Base-by-base conservation (phyloP, 805 yeast genomes). In the Candida gorgasii region DNA sequence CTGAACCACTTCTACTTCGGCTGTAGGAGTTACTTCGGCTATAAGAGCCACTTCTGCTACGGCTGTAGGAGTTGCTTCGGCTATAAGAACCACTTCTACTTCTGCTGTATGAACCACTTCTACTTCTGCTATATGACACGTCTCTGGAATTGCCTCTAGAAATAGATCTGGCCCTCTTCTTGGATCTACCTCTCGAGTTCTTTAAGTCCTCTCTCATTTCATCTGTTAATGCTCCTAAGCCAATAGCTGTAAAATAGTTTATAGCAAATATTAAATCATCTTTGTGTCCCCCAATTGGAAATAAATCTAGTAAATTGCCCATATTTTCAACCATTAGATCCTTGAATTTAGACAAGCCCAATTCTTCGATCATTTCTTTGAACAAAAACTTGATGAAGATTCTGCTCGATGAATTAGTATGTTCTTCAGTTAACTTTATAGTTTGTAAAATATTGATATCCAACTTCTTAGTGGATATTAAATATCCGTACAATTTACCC, bases 191-290 rank as follows among this genome's bases (percentile, higher is more conserved):
- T 33, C 48, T 36, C 6, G 42, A 32, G 12, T 42, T 19, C 28
- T 30, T 37, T 44, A 82, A 59, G 12, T 64, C 69, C 4, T 68
- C 74, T 63, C 98, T 77, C 95, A 90, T 85, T 1, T 68, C 76
- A 28, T 88, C 96, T 0, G 98, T 90, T 44, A 92, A 59, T 2
- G 76, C 73, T 34, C 97, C 97, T 37, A 92, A 60, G 0, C 95
- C 95, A 47, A 92, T 89, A 1, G 97, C 97, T 0, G 97, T 92
- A 62, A 92, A 92, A 59, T 75, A 92, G 57, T 92, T 92, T 57
- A 89, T 89, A 1, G 95, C 76, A 58, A 90, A 92, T 45, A 92
- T 70, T 11, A 84, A 65, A 49, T 77, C 66, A 8, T 79, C 82
- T 5, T 72, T 69, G 42, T 72, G 72, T 12, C 62, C 62, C 15